Percentiles rank a stretch among this genome's conserved stretches.
Conservation (phyloP, 2,329 filamentous ascomycete genomes). For the Chaetomiaceae sp. region DNA sequence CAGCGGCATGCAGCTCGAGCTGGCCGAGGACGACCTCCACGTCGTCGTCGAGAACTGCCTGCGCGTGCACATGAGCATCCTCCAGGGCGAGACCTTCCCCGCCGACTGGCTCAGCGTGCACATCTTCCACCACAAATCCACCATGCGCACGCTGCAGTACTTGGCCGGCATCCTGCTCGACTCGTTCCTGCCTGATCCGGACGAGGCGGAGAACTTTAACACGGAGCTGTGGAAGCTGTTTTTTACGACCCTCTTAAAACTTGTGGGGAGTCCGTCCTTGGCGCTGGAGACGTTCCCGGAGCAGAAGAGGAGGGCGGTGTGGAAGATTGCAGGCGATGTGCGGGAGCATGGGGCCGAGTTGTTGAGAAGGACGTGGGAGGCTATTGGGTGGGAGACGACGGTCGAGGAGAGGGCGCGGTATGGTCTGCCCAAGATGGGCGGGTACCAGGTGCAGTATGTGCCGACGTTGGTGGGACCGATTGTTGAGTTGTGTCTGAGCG, state of each 20-base stretch:
- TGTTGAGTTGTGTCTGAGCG: slow-evolving; percentile 88
- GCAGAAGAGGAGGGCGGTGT: slow-evolving; percentile 91
- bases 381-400: slow-evolving; percentile 92
- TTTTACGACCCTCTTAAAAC: slow-evolving; percentile 81
- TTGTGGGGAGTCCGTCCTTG: slow-evolving; percentile 83
- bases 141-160: slow-evolving; percentile 80
- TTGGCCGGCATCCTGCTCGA: slow-evolving; percentile 76
- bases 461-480: slow-evolving; percentile 87
- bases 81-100: slow-evolving; percentile 87
- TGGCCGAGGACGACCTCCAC: slow-evolving; percentile 69
- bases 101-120: slow-evolving; percentile 86
- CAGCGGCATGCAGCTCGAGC: slow-evolving; percentile 69
- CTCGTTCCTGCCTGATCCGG: slow-evolving; percentile 78
- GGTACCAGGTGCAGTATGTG: slow-evolving; percentile 98
- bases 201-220: slow-evolving; percentile 87
- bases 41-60: slow-evolving; percentile 73
- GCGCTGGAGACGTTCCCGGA: slow-evolving; percentile 95
- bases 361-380: slow-evolving; percentile 82
- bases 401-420: slow-evolving; percentile 74
- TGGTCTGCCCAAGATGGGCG: slow-evolving; percentile 78
- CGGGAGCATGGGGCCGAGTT: slow-evolving; percentile 86
- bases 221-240: slow-evolving; percentile 92
- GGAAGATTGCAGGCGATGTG: slow-evolving; percentile 98
- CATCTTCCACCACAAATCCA: slow-evolving; percentile 88
- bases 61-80: slow-evolving; percentile 81